Base-by-base conservation (phyloP, 768 basidiomycete genomes). In the Podaxis carcinomalis region DNA sequence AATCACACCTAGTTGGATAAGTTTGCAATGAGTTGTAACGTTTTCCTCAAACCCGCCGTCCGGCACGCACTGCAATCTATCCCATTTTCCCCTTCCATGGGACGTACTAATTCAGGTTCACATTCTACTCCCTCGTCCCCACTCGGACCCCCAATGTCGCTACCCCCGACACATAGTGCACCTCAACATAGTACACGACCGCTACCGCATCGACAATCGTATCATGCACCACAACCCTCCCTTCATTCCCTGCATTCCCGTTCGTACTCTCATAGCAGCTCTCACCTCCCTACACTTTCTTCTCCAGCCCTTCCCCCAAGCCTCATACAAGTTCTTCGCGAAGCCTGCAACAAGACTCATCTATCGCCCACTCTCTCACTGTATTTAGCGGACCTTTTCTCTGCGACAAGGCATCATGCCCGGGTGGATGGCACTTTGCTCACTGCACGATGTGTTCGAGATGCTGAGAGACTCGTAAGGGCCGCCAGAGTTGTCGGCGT, bases 381-480 rank as follows among this genome's bases (percentile, higher is more conserved):
- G n/a, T 93, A 92, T 66, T 75, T 90, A 5, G 79, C 85, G 9
- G 89, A 92, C 68, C 75, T 92, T 10, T 88, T 93, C 62, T 80
- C 86, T 27, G 90, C 91, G 2, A 80, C 86, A 23, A 83, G 91
- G 5, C 88, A 92, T 66, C 84, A 87, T 67, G 81, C 84, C 0
- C 78, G 81, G 51, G 73, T 93, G 16, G 91, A 93, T 62, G 87
- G 81, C 14, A 85, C 81, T 63, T 74, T 91, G 57, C 77, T 93
- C 23, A 89, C 85, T 1, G 79, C 78, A 19, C 80, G 79, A 37
- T 80, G 87, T 0, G 79, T 81, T 63, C 75, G 77, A 59, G 90
- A 92, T 64, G 87, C 85, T 7, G 80, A 85, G 64, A 84, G 78
- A n/a, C 80, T 93, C 32, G 77, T 82, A 9, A 80, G 85, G 13